Evolutionary conservation across 441 rosid species (phyloP).

Genomic region (Brassica hybrid): DNA sequence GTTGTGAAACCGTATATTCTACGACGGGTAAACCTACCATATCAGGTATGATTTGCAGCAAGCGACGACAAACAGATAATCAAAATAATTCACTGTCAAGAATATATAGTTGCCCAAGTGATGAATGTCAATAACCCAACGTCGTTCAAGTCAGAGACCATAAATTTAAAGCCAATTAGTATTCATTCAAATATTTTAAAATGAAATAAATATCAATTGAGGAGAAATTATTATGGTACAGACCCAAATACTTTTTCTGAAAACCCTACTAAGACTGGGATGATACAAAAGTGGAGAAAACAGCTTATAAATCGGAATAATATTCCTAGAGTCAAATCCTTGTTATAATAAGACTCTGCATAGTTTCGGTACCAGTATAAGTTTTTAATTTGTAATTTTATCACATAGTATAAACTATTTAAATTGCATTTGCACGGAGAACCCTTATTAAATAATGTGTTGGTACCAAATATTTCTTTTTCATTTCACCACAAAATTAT

Average conservation of each 20-base stretch:
- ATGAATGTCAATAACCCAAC: not conserved
- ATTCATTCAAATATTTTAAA: not conserved
- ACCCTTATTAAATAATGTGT: too few species aligned
- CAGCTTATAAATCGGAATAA: not conserved
- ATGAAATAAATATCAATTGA: not conserved
- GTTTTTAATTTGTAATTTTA: not conserved
- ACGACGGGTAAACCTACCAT: too few species aligned
- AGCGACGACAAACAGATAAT: not conserved
- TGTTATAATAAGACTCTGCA: too few species aligned
- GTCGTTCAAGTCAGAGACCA: not conserved
- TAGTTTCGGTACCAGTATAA: not conserved
- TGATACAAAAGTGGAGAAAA: not conserved
- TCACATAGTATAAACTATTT: too few species aligned
- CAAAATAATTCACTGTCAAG: not conserved
- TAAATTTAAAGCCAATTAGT: too few species aligned
- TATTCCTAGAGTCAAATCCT: not conserved
- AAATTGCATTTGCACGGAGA: too few species aligned
- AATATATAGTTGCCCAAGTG: not conserved
- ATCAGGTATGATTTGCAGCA: too few species aligned
- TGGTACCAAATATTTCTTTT: too few species aligned
- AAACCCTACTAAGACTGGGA: not conserved
- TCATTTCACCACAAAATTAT: not conserved
- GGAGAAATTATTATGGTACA: not conserved
- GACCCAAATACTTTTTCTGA: not conserved
- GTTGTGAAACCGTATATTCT: slow-evolving; percentile 7